Percentiles rank a stretch among this genome's conserved stretches.
Evolutionary conservation across 2,329 filamentous ascomycete species (phyloP).

Genomic region (Sarocladiaceae sp.): DNA sequence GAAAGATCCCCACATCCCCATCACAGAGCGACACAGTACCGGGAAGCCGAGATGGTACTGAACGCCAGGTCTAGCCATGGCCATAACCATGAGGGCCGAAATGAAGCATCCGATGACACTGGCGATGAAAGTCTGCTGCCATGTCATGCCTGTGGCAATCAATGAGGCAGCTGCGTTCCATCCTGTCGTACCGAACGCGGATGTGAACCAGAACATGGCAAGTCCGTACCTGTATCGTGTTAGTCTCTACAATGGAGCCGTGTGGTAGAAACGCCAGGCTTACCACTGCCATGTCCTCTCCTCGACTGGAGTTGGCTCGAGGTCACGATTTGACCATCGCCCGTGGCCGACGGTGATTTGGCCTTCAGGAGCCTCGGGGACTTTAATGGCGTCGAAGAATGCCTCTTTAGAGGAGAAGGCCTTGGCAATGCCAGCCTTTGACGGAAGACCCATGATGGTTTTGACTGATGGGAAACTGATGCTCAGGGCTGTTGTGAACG

Average conservation of each 20-base stretch:
- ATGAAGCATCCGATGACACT: conserved; percentile 21
- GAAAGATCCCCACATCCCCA: conserved; percentile 29
- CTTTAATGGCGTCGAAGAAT: conserved; percentile 20
- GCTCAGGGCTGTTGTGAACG: too few species aligned
- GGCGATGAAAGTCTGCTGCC: conserved; percentile 23
- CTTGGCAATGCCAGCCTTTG: conserved; percentile 13
- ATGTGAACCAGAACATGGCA: conserved; percentile 25
- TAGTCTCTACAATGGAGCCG: neutral
- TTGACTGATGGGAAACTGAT: too few species aligned
- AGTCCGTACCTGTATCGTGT: conserved; percentile 15
- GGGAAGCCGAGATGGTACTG: conserved; percentile 25
- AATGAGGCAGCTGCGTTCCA: conserved; percentile 25
- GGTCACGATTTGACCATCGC: conserved; percentile 26
- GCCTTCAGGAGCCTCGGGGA: conserved; percentile 15
- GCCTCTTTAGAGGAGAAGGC: conserved; percentile 20
- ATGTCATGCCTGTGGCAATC: conserved; percentile 23
- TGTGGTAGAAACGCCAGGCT: neutral
- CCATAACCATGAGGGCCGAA: conserved; percentile 18
- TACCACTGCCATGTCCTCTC: conserved; percentile 26
- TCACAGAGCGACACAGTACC: conserved; percentile 21
- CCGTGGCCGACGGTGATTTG: conserved; percentile 17
- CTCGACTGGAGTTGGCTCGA: conserved; percentile 22
- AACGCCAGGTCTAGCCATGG: conserved; percentile 22
- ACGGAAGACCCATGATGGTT: conserved; percentile 1
- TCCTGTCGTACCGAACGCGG: conserved; percentile 21